Evolutionary conservation across 139 green algal species (phyloP).

Genomic region (Micractinium conductrix): DNA sequence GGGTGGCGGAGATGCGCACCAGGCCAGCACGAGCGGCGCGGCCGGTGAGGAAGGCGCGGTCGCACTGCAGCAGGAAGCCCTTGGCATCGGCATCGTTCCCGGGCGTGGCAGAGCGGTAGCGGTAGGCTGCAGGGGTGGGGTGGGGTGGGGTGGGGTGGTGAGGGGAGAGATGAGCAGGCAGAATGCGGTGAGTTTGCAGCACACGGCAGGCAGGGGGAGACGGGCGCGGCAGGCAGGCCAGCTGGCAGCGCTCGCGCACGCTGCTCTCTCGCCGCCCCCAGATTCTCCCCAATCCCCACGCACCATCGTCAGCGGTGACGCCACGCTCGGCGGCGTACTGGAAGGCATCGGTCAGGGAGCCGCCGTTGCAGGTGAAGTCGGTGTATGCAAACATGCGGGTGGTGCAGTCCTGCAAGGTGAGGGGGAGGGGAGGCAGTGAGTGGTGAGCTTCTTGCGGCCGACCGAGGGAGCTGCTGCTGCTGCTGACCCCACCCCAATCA

Average conservation of each 20-base stretch:
- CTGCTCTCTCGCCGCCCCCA: background rate
- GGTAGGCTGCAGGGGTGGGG: background rate
- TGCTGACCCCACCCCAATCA: background rate
- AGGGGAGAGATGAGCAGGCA: background rate
- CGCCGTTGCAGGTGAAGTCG: background rate
- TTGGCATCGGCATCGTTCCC: background rate
- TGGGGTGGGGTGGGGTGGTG: background rate
- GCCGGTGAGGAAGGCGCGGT: background rate
- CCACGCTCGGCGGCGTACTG: background rate
- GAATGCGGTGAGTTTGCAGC: too few relatives aligned
- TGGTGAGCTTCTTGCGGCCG: background rate
- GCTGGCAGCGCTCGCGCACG: background rate
- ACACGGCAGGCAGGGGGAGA: background rate
- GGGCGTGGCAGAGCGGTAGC: background rate
- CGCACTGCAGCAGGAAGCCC: background rate
- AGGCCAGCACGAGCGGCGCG: background rate
- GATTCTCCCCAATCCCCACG: background rate
- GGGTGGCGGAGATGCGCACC: background rate
- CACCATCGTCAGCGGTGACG: background rate
- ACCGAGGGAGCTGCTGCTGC: too few relatives aligned
- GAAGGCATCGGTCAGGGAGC: background rate
- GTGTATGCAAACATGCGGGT: background rate
- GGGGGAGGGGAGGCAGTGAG: background rate
- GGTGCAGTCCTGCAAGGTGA: constrained; percentile 1
- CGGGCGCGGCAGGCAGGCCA: background rate